phyloP scores from a whole-genome alignment of 129 eudicot species.

The Chrysanthemum seticuspe region DNA sequence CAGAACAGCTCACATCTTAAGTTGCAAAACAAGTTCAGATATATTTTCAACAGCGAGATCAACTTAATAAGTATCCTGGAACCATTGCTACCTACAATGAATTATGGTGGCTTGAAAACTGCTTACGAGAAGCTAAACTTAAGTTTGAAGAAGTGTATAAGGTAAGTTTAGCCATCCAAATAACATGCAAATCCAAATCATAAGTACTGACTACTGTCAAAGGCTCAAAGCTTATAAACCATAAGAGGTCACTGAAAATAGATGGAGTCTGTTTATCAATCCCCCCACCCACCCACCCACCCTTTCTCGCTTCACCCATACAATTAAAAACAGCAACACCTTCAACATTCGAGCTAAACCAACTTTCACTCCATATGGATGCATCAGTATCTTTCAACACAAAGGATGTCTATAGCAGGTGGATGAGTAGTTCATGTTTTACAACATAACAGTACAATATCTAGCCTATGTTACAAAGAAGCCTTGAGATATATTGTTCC shows the following conservation, averaged over 20 bases:
- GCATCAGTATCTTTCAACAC: no score
- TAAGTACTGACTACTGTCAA: neutral
- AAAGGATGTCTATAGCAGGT: neutral
- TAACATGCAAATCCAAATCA: neutral
- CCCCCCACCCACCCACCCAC: no score
- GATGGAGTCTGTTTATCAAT: no score
- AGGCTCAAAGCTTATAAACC: no score
- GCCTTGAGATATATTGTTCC: neutral
- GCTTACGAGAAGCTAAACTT: neutral
- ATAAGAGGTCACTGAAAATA: no score
- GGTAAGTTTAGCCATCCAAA: neutral
- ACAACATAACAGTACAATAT: neutral
- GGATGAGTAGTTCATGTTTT: neutral
- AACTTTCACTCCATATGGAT: no score
- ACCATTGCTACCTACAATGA: slow-evolving; percentile 2
- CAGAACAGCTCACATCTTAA: slow-evolving; percentile 2
- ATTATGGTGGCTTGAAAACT: neutral
- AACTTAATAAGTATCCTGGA: neutral
- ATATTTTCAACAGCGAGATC: neutral
- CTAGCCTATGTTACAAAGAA: neutral
- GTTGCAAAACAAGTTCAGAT: neutral
- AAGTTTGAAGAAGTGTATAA: no score
- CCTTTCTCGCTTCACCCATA: no score
- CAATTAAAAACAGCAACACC: no score
- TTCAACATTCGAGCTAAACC: no score